Base-by-base conservation (phyloP, 352 stramenopile species). In the Pythium volutum region DNA sequence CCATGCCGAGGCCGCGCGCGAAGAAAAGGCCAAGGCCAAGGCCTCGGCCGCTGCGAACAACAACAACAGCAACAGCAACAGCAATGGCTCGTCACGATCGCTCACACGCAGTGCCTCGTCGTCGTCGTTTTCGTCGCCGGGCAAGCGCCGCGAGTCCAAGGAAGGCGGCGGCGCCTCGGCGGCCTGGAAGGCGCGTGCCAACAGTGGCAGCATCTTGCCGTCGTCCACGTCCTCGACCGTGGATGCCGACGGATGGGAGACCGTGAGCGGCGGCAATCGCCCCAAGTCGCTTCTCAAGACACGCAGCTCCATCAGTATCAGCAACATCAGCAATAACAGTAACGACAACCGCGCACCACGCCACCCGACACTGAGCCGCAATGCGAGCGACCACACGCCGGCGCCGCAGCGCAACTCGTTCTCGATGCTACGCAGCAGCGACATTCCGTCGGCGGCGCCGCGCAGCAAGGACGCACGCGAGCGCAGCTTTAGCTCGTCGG, bases 161-260 rank as follows among this genome's bases (percentile, higher is more conserved):
- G 54, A 61, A 26, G 68, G 71, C 14, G 76, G 76, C 34, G 71
- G 68, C 16, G 80, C 77, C 2, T 88, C 78, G 15, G 66, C 78
- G 0, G 80, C 77, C 29, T 89, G 80, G 80, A 89, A 89, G 64
- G 75, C 73, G 47, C 78, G 80, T 55, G 70, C 74, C 70, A 38
- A 64, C 64, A 11, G 53, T 15, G 18, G 14, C 36, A 43, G 36
- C 34, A 10, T 38, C 47, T 27, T 27, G 39, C 10, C 26, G 9
- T 22, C 48, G 4, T 9, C 57, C 8, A n/a, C 48, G 3, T 16
- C 49, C 26, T 34, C 46, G 3, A 43, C 9, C 6, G 70, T 76
- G 10, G 77, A 87, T 48, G 73, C 75, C 1, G 84, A 93, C 49
- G 84, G 84, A 12, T 93, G 84, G 84, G 81, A 90, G 66, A 91